A percentile compares a stretch with the other conserved stretches of the same genome.
Evolutionary conservation across 495 filamentous ascomycete genomes (phyloP).

Genomic region (Annulohypoxylon moriforme): DNA sequence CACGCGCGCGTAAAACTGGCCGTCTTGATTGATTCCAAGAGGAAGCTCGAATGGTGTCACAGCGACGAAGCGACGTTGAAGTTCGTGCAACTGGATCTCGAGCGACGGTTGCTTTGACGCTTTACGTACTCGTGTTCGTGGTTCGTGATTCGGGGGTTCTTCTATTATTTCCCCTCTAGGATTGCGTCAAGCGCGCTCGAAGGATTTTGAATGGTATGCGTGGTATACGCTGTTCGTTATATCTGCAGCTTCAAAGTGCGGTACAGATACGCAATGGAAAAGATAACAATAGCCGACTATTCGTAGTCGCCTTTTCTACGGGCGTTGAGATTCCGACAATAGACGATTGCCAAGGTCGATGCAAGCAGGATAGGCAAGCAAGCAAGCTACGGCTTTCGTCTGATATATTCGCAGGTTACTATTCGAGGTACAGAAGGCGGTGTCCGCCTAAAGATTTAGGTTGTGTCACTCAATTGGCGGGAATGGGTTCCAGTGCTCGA

Average conservation of each 20-base stretch:
- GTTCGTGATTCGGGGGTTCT: constrained; percentile 30
- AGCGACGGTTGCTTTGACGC: constrained; percentile 31
- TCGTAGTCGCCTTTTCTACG: constrained; percentile 28
- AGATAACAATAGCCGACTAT: constrained; percentile 35
- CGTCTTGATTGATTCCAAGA: constrained; percentile 16
- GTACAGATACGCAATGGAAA: constrained; percentile 39
- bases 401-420: constrained; percentile 20
- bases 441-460: constrained; percentile 39
- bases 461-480: constrained; percentile 47
- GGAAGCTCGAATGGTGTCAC: constrained; percentile 29
- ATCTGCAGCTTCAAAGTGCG: constrained; percentile 33
- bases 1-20: constrained; percentile 34
- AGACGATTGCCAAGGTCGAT: constrained; percentile 34
- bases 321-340: constrained; percentile 37
- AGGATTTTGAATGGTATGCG: constrained; percentile 24
- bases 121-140: constrained; percentile 40
- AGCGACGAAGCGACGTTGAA: constrained; percentile 25
- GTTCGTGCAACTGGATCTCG: constrained; percentile 34
- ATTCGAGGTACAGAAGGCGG: constrained; percentile 20
- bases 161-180: constrained; percentile 35
- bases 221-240: constrained; percentile 41
- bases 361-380: constrained; percentile 18
- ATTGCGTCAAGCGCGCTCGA: constrained; percentile 27
- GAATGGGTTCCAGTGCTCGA: constrained; percentile 37
- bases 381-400: constrained; percentile 15